These are phyloP conservation scores for Pezizomycotina sp. DNA, from an alignment of 2,329 filamentous ascomycete species.

Conservation along the genomic window DNA sequence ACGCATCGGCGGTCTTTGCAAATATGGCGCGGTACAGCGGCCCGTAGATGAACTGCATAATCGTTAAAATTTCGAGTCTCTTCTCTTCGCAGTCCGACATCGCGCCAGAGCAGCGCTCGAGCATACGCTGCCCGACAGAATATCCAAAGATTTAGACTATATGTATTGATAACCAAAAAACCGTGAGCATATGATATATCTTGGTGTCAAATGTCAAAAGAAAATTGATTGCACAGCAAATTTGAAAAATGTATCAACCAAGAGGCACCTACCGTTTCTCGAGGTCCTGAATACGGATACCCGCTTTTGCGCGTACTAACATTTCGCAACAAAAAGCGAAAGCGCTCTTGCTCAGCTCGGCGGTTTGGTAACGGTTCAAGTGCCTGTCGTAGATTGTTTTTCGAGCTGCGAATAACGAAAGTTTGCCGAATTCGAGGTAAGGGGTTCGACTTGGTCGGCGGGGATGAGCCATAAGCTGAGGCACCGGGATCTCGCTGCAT, in stretches of 20 bases:
- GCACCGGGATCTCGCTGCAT: slow-evolving; percentile 17
- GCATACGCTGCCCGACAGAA: slow-evolving; percentile 78
- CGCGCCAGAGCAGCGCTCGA: slow-evolving; percentile 88
- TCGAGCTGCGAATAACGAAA: slow-evolving; percentile 77
- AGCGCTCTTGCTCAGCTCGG: slow-evolving; percentile 78
- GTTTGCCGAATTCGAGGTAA: slow-evolving; percentile 37
- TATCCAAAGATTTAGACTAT: slow-evolving; percentile 74
- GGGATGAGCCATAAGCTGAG: slow-evolving; percentile 8
- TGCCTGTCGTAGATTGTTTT: slow-evolving; percentile 98
- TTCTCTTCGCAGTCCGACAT: slow-evolving; percentile 52
- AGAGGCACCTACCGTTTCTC: slow-evolving; percentile 55
- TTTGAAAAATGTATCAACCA: no score
- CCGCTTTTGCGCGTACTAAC: slow-evolving; percentile 76
- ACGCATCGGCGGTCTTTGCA: slow-evolving; percentile 70
- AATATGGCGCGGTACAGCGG: slow-evolving; percentile 88
- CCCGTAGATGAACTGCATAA: slow-evolving; percentile 90
- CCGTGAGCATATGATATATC: no score
- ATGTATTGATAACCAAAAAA: background rate
- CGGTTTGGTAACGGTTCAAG: slow-evolving; percentile 71
- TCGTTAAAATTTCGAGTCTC: slow-evolving; percentile 75
- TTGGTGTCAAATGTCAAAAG: no score
- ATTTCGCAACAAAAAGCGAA: slow-evolving; percentile 98
- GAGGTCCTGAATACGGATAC: slow-evolving; percentile 83
- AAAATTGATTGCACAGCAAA: no score
- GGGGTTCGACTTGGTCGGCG: slow-evolving; percentile 27